Evolutionary conservation across 106 monocot species (phyloP).

Genomic region (Dendrobium chrysotoxum): DNA sequence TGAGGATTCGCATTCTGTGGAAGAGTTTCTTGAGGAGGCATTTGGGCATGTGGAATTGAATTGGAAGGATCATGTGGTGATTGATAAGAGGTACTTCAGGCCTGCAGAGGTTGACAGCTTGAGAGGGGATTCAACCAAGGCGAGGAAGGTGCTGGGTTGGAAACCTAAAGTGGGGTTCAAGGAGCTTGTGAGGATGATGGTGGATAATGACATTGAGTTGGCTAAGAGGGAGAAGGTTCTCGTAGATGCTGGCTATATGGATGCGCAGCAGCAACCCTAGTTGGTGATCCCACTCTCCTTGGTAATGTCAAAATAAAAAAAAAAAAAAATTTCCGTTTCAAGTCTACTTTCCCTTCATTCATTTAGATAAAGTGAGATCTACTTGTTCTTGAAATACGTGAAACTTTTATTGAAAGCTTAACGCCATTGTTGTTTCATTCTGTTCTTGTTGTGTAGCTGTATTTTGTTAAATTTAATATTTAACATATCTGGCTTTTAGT

Average conservation of each 20-base stretch:
- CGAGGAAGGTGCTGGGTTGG: constrained; percentile 67
- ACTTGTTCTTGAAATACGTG: neutral
- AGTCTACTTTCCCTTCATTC: neutral
- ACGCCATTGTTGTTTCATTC: neutral
- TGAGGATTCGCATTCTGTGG: constrained; percentile 85
- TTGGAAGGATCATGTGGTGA: constrained; percentile 95
- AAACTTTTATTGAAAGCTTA: neutral
- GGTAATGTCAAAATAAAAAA: neutral
- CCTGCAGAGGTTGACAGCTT: constrained; percentile 91
- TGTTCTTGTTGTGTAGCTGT: neutral
- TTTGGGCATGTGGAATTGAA: constrained; percentile 70
- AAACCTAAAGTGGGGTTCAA: constrained; percentile 83
- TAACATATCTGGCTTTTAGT: neutral
- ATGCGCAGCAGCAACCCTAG: constrained; percentile 76
- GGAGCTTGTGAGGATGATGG: constrained; percentile 95
- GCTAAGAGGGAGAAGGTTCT: constrained; percentile 92
- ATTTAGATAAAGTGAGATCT: neutral
- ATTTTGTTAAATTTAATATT: neutral
- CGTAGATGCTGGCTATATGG: constrained; percentile 77
- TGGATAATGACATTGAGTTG: constrained; percentile 62
- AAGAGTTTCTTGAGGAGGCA: constrained; percentile 80
- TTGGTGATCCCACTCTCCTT: neutral
- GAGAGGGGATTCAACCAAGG: constrained; percentile 81
- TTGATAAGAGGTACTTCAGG: constrained; percentile 85
- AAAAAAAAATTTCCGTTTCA: neutral